A percentile compares a stretch with the other conserved stretches of the same genome.
phyloP scores from a whole-genome alignment of 2,329 filamentous ascomycete species.

The Microdochium paspali region DNA sequence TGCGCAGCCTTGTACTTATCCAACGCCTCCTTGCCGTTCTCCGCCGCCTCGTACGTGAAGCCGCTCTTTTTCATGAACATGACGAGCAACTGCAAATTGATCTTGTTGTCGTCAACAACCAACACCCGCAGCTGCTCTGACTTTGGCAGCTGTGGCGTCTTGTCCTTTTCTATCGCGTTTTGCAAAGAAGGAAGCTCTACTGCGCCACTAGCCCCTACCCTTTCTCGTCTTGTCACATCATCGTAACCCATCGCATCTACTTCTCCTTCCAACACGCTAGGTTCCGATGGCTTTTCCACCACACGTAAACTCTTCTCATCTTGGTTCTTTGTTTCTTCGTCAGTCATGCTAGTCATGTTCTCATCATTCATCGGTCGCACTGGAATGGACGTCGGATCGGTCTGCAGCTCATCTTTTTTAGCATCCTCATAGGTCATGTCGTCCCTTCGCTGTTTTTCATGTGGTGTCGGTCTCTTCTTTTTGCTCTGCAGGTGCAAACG shows the following conservation, averaged over 20 bases:
- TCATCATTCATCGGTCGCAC: not conserved
- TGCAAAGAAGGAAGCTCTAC: too few species aligned
- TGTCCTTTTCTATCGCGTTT: not conserved
- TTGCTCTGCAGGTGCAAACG: not conserved
- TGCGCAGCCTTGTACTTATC: slow-evolving; percentile 25
- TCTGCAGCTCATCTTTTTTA: not conserved
- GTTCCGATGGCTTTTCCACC: too few species aligned
- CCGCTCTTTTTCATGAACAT: slow-evolving; percentile 32
- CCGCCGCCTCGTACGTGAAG: slow-evolving; percentile 29
- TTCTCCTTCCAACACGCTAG: too few species aligned
- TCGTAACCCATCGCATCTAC: too few species aligned
- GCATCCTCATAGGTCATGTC: not conserved
- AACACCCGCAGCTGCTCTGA: slow-evolving; percentile 14
- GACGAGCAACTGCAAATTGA: slow-evolving; percentile 30
- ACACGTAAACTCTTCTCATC: too few species aligned
- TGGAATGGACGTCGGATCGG: not conserved
- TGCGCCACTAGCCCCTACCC: not conserved
- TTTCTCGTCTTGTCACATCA: not conserved
- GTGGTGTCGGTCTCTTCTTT: not conserved
- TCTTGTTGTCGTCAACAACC: slow-evolving; percentile 31
- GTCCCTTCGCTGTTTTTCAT: not conserved
- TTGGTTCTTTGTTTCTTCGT: too few species aligned
- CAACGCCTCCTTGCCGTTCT: slow-evolving; percentile 36
- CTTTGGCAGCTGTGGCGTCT: not conserved
- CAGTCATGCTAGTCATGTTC: not conserved